These are phyloP conservation scores for Hordeum marinum DNA, from an alignment of 176 grass and related monocot genomes.

Conservation along the genomic window DNA sequence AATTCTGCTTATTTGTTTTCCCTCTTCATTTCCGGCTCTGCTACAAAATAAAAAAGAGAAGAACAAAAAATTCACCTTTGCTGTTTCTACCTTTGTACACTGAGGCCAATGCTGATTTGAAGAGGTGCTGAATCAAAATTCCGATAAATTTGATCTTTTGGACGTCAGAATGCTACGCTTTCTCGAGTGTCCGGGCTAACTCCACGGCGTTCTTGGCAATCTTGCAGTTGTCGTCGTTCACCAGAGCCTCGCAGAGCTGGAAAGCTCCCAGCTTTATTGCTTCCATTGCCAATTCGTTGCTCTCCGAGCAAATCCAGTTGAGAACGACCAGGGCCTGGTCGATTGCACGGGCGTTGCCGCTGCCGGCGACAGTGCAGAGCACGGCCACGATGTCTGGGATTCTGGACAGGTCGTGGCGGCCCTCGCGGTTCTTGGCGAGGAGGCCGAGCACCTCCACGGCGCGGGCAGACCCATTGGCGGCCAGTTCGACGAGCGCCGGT, in stretches of 20 bases:
- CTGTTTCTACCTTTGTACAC: conserved; percentile 52
- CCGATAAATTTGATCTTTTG: conserved; percentile 27
- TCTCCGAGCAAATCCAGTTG: conserved; percentile 64
- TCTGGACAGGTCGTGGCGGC: conserved; percentile 63
- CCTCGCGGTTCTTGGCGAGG: conserved; percentile 72
- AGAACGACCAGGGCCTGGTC: conserved; percentile 75
- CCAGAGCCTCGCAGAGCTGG: conserved; percentile 52
- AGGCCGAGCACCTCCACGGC: conserved; percentile 74
- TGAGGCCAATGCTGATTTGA: conserved; percentile 31
- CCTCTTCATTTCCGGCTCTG: conserved; percentile 23
- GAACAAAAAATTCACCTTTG: conserved; percentile 44
- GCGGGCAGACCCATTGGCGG: conserved; percentile 64
- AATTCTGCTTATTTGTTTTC: conserved; percentile 34
- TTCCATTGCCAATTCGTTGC: conserved; percentile 43
- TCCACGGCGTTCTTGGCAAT: conserved; percentile 73
- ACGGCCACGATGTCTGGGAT: conserved; percentile 39
- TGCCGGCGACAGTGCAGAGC: conserved; percentile 32
- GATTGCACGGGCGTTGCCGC: conserved; percentile 62
- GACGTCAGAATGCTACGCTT: conserved; percentile 23
- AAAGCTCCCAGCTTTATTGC: conserved; percentile 67
- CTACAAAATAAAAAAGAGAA: conserved; percentile 41
- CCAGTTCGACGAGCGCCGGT: conserved; percentile 56
- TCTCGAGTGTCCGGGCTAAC: conserved; percentile 64
- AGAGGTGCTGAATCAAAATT: conserved; percentile 44
- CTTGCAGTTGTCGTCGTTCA: conserved; percentile 67